A percentile compares a stretch with the other conserved stretches of the same genome.
phyloP scores from a whole-genome alignment of 2,329 filamentous ascomycete species.

The Epichloe typhina region DNA sequence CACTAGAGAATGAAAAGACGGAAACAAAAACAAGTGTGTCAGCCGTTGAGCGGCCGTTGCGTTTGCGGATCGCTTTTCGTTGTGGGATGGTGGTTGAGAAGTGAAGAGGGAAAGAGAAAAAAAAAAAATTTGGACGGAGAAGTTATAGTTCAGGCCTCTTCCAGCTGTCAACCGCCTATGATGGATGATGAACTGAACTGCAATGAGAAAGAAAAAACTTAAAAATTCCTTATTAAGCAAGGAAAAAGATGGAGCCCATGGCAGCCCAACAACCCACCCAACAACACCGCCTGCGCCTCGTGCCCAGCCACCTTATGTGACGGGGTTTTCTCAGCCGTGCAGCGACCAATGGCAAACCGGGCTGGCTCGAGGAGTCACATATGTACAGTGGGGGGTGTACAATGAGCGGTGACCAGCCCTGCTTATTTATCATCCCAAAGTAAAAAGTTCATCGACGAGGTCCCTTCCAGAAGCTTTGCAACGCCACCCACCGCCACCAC shows the following conservation, averaged over 20 bases:
- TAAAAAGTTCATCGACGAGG: too few species aligned
- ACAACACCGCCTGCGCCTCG: conserved; percentile 1
- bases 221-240: conserved; percentile 2
- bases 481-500: too few species aligned
- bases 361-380: not conserved
- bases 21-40: not conserved
- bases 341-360: not conserved
- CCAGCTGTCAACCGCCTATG: not conserved
- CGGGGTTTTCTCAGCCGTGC: not conserved
- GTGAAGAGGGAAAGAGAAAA: not conserved
- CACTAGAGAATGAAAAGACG: not conserved
- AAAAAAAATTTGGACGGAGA: not conserved
- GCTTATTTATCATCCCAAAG: not conserved
- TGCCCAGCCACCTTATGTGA: not conserved
- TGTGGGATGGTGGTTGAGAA: not conserved
- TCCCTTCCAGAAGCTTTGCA: not conserved
- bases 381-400: too few species aligned
- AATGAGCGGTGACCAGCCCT: conserved; percentile 11
- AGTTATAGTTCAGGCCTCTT: not conserved
- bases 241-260: not conserved
- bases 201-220: not conserved
- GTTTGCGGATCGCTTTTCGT: not conserved
- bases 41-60: not conserved
- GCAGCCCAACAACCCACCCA: conserved; percentile 2
- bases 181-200: not conserved